phyloP scores from a whole-genome alignment of 192 early-diverging fungal species.

The Coemansia sp. region DNA sequence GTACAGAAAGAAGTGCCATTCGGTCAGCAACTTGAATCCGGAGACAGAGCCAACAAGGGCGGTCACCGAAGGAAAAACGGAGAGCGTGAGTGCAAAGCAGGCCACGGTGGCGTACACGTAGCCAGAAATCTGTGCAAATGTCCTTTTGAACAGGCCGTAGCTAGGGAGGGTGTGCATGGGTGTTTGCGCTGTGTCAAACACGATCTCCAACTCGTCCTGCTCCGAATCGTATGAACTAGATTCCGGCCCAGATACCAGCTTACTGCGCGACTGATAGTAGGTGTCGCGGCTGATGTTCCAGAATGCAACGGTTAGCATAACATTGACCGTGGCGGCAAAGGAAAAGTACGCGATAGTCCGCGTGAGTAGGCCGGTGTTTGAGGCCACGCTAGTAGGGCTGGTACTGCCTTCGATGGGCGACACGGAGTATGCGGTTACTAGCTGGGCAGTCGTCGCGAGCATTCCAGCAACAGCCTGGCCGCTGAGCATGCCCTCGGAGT shows the following conservation, averaged over 20 bases:
- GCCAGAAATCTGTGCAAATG: slow-evolving; percentile 50
- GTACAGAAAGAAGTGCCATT: slow-evolving; percentile 69
- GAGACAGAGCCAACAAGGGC: slow-evolving; percentile 60
- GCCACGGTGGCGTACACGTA: slow-evolving; percentile 57
- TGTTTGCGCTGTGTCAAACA: slow-evolving; percentile 3
- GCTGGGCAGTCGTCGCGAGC: slow-evolving; percentile 63
- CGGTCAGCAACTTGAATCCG: slow-evolving; percentile 40
- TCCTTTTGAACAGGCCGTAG: slow-evolving; percentile 23
- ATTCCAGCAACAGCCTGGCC: slow-evolving; percentile 65
- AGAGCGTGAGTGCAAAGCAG: slow-evolving; percentile 67
- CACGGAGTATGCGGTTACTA: slow-evolving; percentile 57
- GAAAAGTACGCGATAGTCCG: slow-evolving; percentile 51
- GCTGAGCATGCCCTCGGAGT: slow-evolving; percentile 73
- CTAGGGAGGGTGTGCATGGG: slow-evolving; percentile 6
- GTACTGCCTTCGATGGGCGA: slow-evolving; percentile 8
- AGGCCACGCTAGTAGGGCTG: not conserved
- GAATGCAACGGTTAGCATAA: slow-evolving; percentile 34
- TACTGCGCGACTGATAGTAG: slow-evolving; percentile 46
- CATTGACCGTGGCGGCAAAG: slow-evolving; percentile 37
- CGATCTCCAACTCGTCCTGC: slow-evolving; percentile 27
- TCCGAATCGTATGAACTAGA: not conserved
- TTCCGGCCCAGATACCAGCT: slow-evolving; percentile 18
- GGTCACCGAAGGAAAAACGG: slow-evolving; percentile 75
- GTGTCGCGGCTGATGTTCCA: slow-evolving; percentile 28
- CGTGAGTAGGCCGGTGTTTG: slow-evolving; percentile 16